Base-by-base conservation (phyloP, 495 filamentous ascomycete species). In the Jackrogersella multiformis region DNA sequence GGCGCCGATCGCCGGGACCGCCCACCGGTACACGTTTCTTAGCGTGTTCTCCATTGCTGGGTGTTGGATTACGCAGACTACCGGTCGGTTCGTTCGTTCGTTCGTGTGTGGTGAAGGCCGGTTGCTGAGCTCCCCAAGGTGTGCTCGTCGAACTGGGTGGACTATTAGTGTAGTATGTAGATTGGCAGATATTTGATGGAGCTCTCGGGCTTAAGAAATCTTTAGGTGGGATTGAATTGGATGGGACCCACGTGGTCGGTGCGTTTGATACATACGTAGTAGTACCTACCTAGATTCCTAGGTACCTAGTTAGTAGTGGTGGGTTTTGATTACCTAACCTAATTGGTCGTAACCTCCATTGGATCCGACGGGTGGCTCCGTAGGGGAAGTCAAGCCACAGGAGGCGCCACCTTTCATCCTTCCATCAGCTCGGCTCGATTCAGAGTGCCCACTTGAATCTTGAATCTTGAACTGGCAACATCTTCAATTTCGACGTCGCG, bases 1-100 rank as follows among this genome's bases (percentile, higher is more conserved):
- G 70, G 81, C 91, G 61, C 91, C 70, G 49, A 89, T 84, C 41
- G 84, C 80, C 12, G 95, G 95, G 35, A 96, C 74, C 41, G 89
- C 93, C 56, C 82, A 85, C 67, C 85, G 85, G 80, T 90, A 93
- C 69, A 94, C 55, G 38, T 64, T 41, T 23, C 64, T 46, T 42
- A 71, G 28, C 6, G 34, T 4, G 12, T 34, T 24, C 26, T 75
- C 73, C 73, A 75, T 75, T 34, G 16, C 26, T 21, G 4, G 20
- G 9, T 21, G 5, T n/a, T 30, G 35, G 26, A 4, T 30, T 36
- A n/a, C n/a, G n/a, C n/a, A n/a, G n/a, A n/a, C n/a, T 36, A 13
- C 23, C 45, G 7, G 2, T 53, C 24, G 34, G 18, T 49, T 56
- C 30, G 48, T 20, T n/a, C 24, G 18, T 38, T 35, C 45, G 9